Evolutionary conservation across 768 basidiomycete genomes (phyloP).

Genomic region (Leccinum rimulosum): DNA sequence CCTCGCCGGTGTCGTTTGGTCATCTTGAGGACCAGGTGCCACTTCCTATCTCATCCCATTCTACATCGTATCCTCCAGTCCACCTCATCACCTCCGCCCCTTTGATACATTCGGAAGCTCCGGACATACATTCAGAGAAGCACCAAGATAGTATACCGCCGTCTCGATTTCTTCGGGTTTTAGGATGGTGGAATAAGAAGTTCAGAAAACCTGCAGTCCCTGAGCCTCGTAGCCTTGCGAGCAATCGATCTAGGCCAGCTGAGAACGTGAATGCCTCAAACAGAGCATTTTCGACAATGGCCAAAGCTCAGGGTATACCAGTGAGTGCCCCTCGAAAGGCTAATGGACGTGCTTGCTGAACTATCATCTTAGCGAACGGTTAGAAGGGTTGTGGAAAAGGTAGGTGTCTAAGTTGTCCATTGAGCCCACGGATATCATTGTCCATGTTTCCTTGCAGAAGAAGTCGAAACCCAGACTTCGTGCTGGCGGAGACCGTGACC

Average conservation of each 20-base stretch:
- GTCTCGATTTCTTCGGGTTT: not conserved
- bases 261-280: not conserved
- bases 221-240: not conserved
- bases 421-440: too few relatives aligned
- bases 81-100: not conserved
- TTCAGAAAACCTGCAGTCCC: not conserved
- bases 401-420: not conserved
- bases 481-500: not conserved
- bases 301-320: not conserved
- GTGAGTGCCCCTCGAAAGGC: not conserved
- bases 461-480: too few relatives aligned
- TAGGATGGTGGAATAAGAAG: not conserved
- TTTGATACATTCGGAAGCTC: not conserved
- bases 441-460: too few relatives aligned
- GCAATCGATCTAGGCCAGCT: not conserved
- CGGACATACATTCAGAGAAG: not conserved
- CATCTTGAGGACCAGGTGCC: not conserved
- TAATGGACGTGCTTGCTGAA: not conserved
- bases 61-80: not conserved
- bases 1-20: not conserved
- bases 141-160: fast-evolving
- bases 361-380: not conserved
- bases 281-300: not conserved
- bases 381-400: not conserved
- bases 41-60: not conserved